Conservation (phyloP, 2,329 filamentous ascomycete species). For the Diplodia corticola region DNA sequence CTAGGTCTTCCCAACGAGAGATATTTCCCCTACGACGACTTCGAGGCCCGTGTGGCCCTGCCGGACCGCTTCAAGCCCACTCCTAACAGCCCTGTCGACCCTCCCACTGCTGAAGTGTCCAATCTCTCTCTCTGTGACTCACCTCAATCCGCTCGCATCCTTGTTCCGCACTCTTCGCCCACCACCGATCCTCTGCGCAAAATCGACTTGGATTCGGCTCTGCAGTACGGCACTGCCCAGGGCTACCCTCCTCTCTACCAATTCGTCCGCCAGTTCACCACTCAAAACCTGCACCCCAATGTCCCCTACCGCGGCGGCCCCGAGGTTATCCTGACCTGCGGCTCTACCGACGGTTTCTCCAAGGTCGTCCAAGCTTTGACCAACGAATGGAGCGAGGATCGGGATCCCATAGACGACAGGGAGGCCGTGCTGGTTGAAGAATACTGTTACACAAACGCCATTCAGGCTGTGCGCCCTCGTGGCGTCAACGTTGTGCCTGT, state of each 20-base stretch:
- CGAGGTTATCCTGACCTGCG: slow-evolving; percentile 76
- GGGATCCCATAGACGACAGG: slow-evolving; percentile 66
- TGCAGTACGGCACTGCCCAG: slow-evolving; percentile 83
- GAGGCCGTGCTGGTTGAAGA: slow-evolving; percentile 78
- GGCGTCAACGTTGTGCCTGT: slow-evolving; percentile 75
- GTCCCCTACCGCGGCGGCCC: slow-evolving; percentile 75
- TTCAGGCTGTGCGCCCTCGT: slow-evolving; percentile 65
- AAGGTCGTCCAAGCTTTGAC: slow-evolving; percentile 76
- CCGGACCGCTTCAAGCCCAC: slow-evolving; percentile 73
- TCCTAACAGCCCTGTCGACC: slow-evolving; percentile 60
- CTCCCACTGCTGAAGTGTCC: slow-evolving; percentile 33
- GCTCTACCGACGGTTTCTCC: slow-evolving; percentile 80
- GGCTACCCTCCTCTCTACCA: slow-evolving; percentile 77
- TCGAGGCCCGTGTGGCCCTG: slow-evolving; percentile 77
- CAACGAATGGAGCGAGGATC: slow-evolving; percentile 71
- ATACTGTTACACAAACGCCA: slow-evolving; percentile 77
- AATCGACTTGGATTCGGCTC: slow-evolving; percentile 77
- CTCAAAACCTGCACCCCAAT: slow-evolving; percentile 75
- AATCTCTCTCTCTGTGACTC: slow-evolving; percentile 34
- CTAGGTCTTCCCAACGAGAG: slow-evolving; percentile 75
- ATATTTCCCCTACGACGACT: slow-evolving; percentile 88
- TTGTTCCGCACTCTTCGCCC: slow-evolving; percentile 68
- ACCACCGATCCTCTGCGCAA: slow-evolving; percentile 63
- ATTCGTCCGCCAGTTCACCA: slow-evolving; percentile 77
- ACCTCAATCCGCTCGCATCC: slow-evolving; percentile 53